A percentile compares a stretch with the other conserved stretches of the same genome.
Evolutionary conservation across 192 early-diverging fungal genomes (phyloP).

Genomic region (Backusella luteola): DNA sequence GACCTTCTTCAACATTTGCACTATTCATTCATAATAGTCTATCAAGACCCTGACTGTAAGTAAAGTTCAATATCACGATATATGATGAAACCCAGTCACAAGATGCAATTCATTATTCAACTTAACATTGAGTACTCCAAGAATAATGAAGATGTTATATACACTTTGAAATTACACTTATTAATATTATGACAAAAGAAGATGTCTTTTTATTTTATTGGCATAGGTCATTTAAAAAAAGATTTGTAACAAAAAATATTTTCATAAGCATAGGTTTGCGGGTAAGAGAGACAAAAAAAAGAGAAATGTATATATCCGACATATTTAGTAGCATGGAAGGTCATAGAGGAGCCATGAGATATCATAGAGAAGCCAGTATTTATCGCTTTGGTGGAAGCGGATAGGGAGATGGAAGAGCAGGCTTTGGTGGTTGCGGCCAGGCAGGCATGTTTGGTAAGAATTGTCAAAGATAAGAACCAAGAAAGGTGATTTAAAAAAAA

Average conservation of each 20-base stretch:
- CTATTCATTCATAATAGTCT: no score
- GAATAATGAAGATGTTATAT: not conserved
- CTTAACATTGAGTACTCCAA: no score
- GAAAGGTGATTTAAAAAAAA: not conserved
- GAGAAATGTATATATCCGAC: not conserved
- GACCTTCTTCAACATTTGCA: no score
- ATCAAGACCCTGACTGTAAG: no score
- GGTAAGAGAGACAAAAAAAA: not conserved
- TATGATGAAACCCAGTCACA: no score
- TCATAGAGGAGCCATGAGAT: not conserved
- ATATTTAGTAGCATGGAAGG: not conserved
- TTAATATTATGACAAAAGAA: not conserved
- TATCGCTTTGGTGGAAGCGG: not conserved
- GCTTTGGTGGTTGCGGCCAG: not conserved
- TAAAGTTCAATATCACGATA: no score
- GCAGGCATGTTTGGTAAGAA: not conserved
- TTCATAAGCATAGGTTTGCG: not conserved
- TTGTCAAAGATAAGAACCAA: not conserved
- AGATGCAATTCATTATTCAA: no score
- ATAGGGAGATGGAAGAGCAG: not conserved
- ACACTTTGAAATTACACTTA: not conserved
- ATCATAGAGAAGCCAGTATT: not conserved
- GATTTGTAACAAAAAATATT: not conserved
- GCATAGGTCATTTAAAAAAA: not conserved
- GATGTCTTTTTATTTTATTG: not conserved